These are phyloP conservation scores for Phallus indusiatus DNA, from an alignment of 768 basidiomycete species.

Conservation along the genomic window DNA sequence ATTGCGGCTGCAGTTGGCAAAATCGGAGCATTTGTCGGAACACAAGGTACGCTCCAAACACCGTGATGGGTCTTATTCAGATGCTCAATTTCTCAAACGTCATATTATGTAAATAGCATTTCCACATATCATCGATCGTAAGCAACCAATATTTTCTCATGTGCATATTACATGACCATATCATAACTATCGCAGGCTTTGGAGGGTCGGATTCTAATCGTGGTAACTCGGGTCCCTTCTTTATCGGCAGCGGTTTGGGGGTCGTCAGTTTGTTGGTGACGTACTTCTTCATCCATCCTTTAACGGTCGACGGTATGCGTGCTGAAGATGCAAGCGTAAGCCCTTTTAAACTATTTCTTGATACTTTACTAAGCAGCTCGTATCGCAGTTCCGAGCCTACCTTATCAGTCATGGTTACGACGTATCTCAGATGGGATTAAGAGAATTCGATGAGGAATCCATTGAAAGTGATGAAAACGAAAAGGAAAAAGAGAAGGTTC, in stretches of 20 bases:
- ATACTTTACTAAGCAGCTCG: conserved; percentile 1
- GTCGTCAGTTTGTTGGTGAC: conserved; percentile 67
- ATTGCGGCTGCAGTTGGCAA: conserved; percentile 80
- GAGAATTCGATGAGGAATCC: conserved; percentile 14
- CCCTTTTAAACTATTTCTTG: conserved; percentile 3
- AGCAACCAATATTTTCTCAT: conserved; percentile 10
- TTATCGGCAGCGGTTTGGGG: conserved; percentile 75
- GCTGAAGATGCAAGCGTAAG: conserved; percentile 60
- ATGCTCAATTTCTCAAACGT: conserved; percentile 17
- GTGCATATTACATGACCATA: not conserved
- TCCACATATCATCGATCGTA: conserved; percentile 55
- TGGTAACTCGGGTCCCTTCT: conserved; percentile 85
- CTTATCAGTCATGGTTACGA: conserved; percentile 74
- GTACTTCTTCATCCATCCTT: conserved; percentile 63
- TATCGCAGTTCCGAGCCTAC: conserved; percentile 66
- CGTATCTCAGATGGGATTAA: conserved; percentile 59
- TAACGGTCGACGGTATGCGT: conserved; percentile 68
- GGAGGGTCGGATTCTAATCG: conserved; percentile 39
- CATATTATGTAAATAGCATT: conserved; percentile 28
- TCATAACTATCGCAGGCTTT: conserved; percentile 37
- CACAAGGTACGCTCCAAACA: conserved; percentile 48
- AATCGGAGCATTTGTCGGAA: conserved; percentile 73
- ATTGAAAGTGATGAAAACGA: not conserved
- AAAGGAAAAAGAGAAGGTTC: not conserved
- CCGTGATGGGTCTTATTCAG: conserved; percentile 1